Base-by-base conservation (phyloP, 2,329 filamentous ascomycete species). In the Dothistroma septosporum region DNA sequence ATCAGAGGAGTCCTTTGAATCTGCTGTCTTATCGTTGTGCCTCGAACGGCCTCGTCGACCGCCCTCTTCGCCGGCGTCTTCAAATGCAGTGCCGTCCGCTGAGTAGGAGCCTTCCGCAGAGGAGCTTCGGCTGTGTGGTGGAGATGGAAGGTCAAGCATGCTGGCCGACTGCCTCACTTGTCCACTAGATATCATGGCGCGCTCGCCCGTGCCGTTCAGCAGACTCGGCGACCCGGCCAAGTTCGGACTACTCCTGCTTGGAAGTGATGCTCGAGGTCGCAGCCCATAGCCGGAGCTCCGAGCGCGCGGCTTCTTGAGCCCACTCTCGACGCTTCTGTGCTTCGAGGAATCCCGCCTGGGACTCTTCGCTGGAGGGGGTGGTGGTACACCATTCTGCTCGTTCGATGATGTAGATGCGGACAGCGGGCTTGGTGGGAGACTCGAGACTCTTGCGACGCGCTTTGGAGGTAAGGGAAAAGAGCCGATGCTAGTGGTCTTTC, bases 81-180 rank as follows among this genome's bases (percentile, higher is more conserved):
- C 92, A 70, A 92, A 92, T 0, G 90, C 93, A 0, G 92, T 96
- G 19, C 89, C 90, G 57, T 89, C 95, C 2, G 92, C 96, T 11
- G 91, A 92, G 72, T 95, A 95, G 0, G 92, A 97, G 62, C 91
- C 92, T 73, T 96, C 90, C 0, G 92, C 90, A 28, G 93, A 97
- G 28, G 93, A 96, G 72, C 89, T 95, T 65, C 92, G 85, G 74
- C 93, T 97, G 67, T 93, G 91, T 0, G 92, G 86, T 6, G 91
- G 91, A 4, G 92, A 96, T 3, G 88, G 86, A 19, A 92, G 80
- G 73, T 88, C 92, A 61, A 90, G 85, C 41, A 91, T 80, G 24
- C 88, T 88, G 68, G 92, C 90, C 0, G 88, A 90, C 70, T 87
- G 87, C 68, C 88, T 83, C 31, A 84, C 79, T 35, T 82, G 80